Base-by-base conservation (phyloP, 163 green algal genomes). In the Chlamydomonas reinhardtii region DNA sequence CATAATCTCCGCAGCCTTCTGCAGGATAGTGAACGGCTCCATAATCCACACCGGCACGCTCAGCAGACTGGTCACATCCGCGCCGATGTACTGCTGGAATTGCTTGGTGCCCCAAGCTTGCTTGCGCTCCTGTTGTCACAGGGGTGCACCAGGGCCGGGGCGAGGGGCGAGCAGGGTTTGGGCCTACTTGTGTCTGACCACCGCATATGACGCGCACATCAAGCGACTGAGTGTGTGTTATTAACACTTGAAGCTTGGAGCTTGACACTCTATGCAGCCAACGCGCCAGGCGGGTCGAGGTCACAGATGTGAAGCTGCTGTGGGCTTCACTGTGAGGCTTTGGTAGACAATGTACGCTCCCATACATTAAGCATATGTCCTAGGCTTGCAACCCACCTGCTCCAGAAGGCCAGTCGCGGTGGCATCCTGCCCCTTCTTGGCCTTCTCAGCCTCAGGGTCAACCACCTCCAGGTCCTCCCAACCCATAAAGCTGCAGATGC, bases 1-100 rank as follows among this genome's bases (percentile, higher is more conserved):
- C 97, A 99, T 99, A 76, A 99, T 98, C 88, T 99, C 97, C 0
- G 95, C 94, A 88, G 99, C 97, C 87, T 98, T 99, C 87, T 97
- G 95, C 59, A 99, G 93, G 88, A 98, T 98, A 65, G 94, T 98
- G 92, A 98, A 98, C 22, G 97, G 97, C 94, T 99, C 97, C 96
- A 99, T 99, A 88, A 99, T 98, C 92, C 96, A 99, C 14, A 99
- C 95, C 0, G 97, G 97, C 83, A 99, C 92, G 61, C 96, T 97
- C 61, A 99, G 93, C 79, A 99, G 89, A 16, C 92, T 97, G 31
- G 96, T 99, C 88, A 99, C 96, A 88, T 99, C 97, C 85, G 95
- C 96, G 48, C 97, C 97, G n/a, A 99, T 95, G 89, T 99, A 99
- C 85, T 98, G 89, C 64, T 92, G 88, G 59, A 92, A 91, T 85